Evolutionary conservation across 1,139 yeast genomes (phyloP).

Genomic region (Suhomyces maxii): DNA sequence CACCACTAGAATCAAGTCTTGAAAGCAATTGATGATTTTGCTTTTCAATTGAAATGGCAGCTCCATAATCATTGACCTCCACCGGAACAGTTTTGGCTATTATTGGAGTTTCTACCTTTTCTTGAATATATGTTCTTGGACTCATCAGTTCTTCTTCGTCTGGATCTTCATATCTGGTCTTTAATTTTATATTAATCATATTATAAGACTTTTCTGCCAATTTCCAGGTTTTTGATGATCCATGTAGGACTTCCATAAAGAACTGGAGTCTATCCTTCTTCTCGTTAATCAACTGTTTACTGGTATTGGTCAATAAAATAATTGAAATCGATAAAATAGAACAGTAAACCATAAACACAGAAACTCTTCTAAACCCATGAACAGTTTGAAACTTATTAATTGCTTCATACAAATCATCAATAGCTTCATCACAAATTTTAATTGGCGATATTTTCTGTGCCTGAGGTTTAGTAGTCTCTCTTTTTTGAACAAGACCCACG

Average conservation of each 20-base stretch:
- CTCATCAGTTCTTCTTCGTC: slow-evolving; percentile 5
- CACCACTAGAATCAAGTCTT: neutral
- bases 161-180: slow-evolving; percentile 17
- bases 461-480: slow-evolving; percentile 7
- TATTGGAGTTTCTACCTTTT: neutral
- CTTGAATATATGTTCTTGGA: neutral
- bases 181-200: slow-evolving; percentile 39
- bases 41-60: slow-evolving; percentile 2
- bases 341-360: slow-evolving; percentile 50
- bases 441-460: slow-evolving; percentile 14
- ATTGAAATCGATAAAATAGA: slow-evolving; percentile 49
- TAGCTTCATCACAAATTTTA: slow-evolving; percentile 39
- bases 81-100: neutral
- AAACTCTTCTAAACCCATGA: slow-evolving; percentile 45
- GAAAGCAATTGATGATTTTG: slow-evolving; percentile 5
- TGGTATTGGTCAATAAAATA: slow-evolving; percentile 39
- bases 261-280: slow-evolving; percentile 33
- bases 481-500: slow-evolving; percentile 29
- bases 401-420: slow-evolving; percentile 44
- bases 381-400: slow-evolving; percentile 35
- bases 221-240: slow-evolving; percentile 49
- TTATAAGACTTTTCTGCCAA: slow-evolving; percentile 48
- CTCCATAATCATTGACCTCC: neutral
- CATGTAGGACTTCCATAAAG: slow-evolving; percentile 40
- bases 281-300: slow-evolving; percentile 26